phyloP scores from a whole-genome alignment of 2,329 filamentous ascomycete genomes.

The Allantophomopsis lycopodina region DNA sequence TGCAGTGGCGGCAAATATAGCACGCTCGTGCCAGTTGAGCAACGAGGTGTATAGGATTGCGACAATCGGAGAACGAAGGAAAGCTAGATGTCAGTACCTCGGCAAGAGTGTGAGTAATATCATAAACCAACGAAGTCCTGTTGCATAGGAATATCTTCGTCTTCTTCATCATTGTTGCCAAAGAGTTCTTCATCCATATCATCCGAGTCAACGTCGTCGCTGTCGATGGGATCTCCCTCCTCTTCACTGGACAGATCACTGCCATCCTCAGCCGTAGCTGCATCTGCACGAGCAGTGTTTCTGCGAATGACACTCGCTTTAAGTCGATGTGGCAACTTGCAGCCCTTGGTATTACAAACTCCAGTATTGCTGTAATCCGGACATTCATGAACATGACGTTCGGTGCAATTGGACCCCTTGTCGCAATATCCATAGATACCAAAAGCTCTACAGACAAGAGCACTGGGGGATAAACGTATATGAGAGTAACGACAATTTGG shows the following conservation, averaged over 20 bases:
- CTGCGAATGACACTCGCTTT: conserved; percentile 67
- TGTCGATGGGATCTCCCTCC: conserved; percentile 51
- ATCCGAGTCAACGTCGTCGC: conserved; percentile 71
- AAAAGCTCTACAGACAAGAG: conserved; percentile 74
- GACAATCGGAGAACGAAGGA: neutral
- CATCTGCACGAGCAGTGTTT: conserved; percentile 31
- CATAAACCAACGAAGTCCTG: conserved; percentile 44
- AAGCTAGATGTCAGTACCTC: neutral
- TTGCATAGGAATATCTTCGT: conserved; percentile 40
- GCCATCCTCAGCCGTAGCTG: conserved; percentile 34
- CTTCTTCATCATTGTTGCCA: conserved; percentile 34
- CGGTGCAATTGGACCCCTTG: conserved; percentile 61
- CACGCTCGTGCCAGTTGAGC: too few species aligned
- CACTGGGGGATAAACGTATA: conserved; percentile 60
- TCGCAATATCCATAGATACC: conserved; percentile 81
- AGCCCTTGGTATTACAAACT: conserved; percentile 66
- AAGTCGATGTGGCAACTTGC: conserved; percentile 77
- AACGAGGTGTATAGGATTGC: too few species aligned
- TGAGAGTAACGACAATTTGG: conserved; percentile 78
- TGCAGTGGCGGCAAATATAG: too few species aligned
- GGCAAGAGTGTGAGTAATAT: conserved; percentile 9
- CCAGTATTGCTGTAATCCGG: conserved; percentile 91
- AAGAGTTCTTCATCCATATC: conserved; percentile 52
- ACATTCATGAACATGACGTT: conserved; percentile 86
- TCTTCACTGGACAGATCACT: conserved; percentile 71